These are phyloP conservation scores for Aeminium ludgeri DNA, from an alignment of 495 filamentous ascomycete genomes.

Conservation along the genomic window DNA sequence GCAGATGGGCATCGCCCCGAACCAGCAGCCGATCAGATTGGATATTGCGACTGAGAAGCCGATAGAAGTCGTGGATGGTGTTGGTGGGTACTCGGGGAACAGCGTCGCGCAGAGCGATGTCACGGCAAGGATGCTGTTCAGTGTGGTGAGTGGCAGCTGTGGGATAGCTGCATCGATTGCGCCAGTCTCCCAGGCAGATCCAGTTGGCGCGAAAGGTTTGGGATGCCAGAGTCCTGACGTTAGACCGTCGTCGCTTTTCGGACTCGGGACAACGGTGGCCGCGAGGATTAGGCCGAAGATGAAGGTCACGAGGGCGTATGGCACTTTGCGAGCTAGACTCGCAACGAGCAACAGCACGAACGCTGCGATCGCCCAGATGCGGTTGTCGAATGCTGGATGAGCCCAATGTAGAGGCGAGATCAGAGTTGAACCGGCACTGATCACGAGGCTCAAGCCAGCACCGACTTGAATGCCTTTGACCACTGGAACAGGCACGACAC, in stretches of 20 bases:
- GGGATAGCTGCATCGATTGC: slow-evolving; percentile 34
- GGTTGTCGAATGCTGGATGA: slow-evolving; percentile 50
- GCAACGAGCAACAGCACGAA: slow-evolving; percentile 53
- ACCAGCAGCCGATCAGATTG: slow-evolving; percentile 76
- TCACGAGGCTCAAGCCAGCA: slow-evolving; percentile 62
- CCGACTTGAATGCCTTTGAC: slow-evolving; percentile 91
- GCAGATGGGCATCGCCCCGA: slow-evolving; percentile 89
- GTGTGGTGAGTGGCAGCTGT: slow-evolving; percentile 73
- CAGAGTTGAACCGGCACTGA: slow-evolving; percentile 51
- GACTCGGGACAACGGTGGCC: neutral
- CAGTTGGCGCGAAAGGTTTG: slow-evolving; percentile 1
- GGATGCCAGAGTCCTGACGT: slow-evolving; percentile 13
- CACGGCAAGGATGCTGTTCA: slow-evolving; percentile 84
- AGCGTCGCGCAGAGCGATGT: slow-evolving; percentile 57
- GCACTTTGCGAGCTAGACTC: slow-evolving; percentile 40
- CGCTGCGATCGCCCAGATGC: slow-evolving; percentile 49
- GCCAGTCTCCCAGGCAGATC: slow-evolving; percentile 8
- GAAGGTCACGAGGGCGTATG: slow-evolving; percentile 61
- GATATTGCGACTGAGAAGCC: slow-evolving; percentile 65
- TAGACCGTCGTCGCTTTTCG: neutral
- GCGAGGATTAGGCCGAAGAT: slow-evolving; percentile 38
- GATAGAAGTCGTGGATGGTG: slow-evolving; percentile 52
- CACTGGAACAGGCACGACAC: slow-evolving; percentile 64
- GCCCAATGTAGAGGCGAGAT: slow-evolving; percentile 42
- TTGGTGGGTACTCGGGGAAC: slow-evolving; percentile 40